A percentile compares a stretch with the other conserved stretches of the same genome.
These are phyloP conservation scores for Heterobasidion occidentale DNA, from an alignment of 1,284 basidiomycete genomes.

Conservation along the genomic window DNA sequence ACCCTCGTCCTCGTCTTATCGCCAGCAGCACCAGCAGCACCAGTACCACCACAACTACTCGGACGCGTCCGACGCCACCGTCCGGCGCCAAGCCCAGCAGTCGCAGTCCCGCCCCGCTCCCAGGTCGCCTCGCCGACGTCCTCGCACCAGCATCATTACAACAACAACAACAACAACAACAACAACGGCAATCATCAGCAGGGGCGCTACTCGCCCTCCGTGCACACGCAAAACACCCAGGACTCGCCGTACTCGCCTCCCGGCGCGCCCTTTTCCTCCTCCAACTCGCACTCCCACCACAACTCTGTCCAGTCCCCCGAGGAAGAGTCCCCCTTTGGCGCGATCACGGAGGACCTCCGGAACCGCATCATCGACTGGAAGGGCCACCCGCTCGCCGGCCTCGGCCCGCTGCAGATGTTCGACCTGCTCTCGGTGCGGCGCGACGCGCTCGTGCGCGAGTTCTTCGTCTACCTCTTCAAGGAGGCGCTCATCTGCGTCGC, in stretches of 20 bases:
- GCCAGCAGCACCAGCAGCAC: conserved; percentile 1
- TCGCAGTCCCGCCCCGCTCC: conserved; percentile 12
- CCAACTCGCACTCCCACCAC: neutral
- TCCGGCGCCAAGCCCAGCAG: conserved; percentile 7
- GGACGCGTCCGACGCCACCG: conserved; percentile 11
- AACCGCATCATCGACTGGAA: conserved; percentile 93
- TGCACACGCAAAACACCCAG: neutral
- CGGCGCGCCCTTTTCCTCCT: conserved; percentile 4
- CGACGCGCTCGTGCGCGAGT: conserved; percentile 81
- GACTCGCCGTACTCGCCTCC: neutral
- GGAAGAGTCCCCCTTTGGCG: conserved; percentile 65
- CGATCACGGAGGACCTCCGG: conserved; percentile 82
- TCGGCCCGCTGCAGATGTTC: conserved; percentile 87
- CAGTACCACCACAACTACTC: neutral
- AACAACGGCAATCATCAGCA: conserved; percentile 4
- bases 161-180: conserved; percentile 3
- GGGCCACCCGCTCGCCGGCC: conserved; percentile 78
- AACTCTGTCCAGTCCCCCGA: conserved; percentile 20
- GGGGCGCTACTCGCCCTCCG: neutral
- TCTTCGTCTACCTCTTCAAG: conserved; percentile 93
- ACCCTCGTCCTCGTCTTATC: neutral
- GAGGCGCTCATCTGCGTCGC: conserved; percentile 95
- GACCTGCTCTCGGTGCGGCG: conserved; percentile 86
- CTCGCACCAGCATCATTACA: conserved; percentile 17
- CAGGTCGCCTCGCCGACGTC: conserved; percentile 3